These are phyloP conservation scores for Calocybe indica DNA, from an alignment of 768 basidiomycete species.

Conservation along the genomic window DNA sequence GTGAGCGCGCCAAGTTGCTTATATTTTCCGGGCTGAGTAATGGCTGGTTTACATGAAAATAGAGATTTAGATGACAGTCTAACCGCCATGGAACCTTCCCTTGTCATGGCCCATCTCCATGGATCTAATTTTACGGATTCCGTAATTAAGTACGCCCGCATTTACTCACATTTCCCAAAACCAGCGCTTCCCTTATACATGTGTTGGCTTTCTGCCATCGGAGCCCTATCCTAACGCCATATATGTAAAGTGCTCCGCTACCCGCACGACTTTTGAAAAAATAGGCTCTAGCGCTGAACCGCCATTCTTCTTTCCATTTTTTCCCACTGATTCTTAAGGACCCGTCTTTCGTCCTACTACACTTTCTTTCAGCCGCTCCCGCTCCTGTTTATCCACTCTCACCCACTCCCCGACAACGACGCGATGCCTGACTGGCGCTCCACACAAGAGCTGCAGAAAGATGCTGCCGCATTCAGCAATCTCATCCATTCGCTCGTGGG, in stretches of 20 bases:
- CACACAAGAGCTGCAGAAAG: constrained; percentile 35
- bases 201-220: no score
- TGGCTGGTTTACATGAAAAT: no score
- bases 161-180: not conserved
- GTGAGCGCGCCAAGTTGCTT: no score
- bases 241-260: no score
- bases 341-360: not conserved
- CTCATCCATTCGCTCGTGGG: constrained; percentile 55
- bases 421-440: constrained; percentile 54
- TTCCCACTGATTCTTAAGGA: not conserved
- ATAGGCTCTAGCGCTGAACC: not conserved
- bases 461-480: constrained; percentile 40
- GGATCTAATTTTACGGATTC: not conserved
- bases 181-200: no score
- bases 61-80: no score
- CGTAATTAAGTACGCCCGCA: not conserved
- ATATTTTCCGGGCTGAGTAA: no score
- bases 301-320: not conserved
- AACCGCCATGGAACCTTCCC: no score
- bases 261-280: no score
- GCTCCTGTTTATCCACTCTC: constrained; percentile 1
- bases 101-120: not conserved
- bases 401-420: constrained; percentile 3
- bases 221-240: no score
- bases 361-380: not conserved